A percentile compares a stretch with the other conserved stretches of the same genome.
Evolutionary conservation across 306 rosid genomes (phyloP).

Genomic region (Cucurbita moschata): DNA sequence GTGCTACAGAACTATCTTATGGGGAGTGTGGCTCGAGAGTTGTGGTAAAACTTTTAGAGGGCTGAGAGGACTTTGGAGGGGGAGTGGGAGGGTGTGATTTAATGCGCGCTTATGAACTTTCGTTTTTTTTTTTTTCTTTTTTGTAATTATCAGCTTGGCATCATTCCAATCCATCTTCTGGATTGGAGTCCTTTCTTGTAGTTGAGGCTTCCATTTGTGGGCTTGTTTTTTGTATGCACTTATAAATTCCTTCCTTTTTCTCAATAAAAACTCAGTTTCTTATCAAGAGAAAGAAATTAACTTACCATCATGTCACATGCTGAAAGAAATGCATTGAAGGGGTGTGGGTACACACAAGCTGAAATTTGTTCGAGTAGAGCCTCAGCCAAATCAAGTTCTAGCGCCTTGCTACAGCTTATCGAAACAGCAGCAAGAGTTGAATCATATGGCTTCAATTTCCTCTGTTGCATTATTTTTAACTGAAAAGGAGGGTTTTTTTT

Average conservation of each 20-base stretch:
- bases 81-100: background rate
- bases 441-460: slow-evolving; percentile 46
- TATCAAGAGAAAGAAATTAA: background rate
- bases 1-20: background rate
- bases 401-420: slow-evolving; percentile 37
- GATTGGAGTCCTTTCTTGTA: background rate
- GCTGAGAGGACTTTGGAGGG: background rate
- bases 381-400: slow-evolving; percentile 62
- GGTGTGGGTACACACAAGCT: slow-evolving; percentile 19
- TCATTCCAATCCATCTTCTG: background rate
- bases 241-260: background rate
- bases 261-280: background rate
- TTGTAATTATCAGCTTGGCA: background rate
- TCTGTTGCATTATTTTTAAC: slow-evolving; percentile 53
- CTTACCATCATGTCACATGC: slow-evolving; percentile 67
- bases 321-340: slow-evolving; percentile 47
- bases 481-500: slow-evolving; percentile 16
- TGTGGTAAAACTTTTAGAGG: background rate
- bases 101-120: background rate
- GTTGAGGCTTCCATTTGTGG: background rate
- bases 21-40: background rate
- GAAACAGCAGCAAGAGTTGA: slow-evolving; percentile 60
- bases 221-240: background rate
- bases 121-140: too few species aligned
- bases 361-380: slow-evolving; percentile 47